Evolutionary conservation across 805 yeast species (phyloP), one percentile per base, ranked within the genome.

Genomic region (Saturnispora bothae): DNA sequence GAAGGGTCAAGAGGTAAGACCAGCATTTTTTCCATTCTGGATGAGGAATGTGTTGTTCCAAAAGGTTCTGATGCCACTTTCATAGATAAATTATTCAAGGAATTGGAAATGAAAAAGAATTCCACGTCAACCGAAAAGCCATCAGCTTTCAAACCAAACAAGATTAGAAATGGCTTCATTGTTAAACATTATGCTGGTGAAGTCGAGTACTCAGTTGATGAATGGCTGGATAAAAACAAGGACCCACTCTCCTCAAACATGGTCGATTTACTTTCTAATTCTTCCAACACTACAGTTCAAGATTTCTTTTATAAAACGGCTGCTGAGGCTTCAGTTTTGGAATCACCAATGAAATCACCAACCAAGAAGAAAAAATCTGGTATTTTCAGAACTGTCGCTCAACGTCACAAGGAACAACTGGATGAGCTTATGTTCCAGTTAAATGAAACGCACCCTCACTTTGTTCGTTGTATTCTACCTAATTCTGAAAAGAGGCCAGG

Each of bases 21-120:
- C 59, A 96, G 96, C 36, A 69, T 92, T 13, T 73, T 92, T 40
- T 80, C 95, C 10, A 69, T 88, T 18, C 65, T 92, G 34, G 94
- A 92, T 54, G 99, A 92, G 58, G 97, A 92, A 54, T 89, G 96
- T 46, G 82, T 92, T 20, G 80, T 92, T 57, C 97, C 97, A 12
- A 83, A 81, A 48, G 83, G 96, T 0, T 72, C 83, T 0, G 97
- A 92, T 54, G 61, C 66, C 33, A 69, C 94, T 0, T 92, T 88
- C 50, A 76, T 84, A 49, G 86, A 84, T 27, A 88, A 86, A 53
- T 63, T 92, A 38, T 71, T 76, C 27, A 61, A 68, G 12, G 71
- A 76, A 38, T 81, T 94, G 73, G 80, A 69, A 33, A n/a, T 26
- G 6, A 26, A 26, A 26, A 26, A 26, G 15, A n/a, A n/a, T 26